Conservation (phyloP, 139 green algal species). For the Tetradesmus obliquus region DNA sequence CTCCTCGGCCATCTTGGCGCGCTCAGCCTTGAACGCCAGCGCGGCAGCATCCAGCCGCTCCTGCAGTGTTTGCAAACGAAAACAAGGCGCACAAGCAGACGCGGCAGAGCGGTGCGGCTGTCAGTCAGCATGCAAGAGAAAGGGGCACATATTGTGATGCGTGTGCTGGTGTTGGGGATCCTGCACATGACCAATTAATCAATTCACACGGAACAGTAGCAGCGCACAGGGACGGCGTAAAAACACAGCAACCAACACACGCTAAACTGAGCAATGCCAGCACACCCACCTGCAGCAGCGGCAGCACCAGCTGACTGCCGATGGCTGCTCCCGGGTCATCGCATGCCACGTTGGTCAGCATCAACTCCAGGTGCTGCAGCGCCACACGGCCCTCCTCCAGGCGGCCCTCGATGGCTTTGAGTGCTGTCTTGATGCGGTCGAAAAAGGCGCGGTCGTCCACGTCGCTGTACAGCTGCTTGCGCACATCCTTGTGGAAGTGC, state of each 20-base stretch:
- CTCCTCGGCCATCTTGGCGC: slow-evolving; percentile 76
- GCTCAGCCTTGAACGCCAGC: slow-evolving; percentile 63
- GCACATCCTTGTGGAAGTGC: slow-evolving; percentile 80
- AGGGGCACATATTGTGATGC: too few relatives aligned
- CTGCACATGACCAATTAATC: too few relatives aligned
- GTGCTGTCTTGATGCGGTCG: slow-evolving; percentile 66
- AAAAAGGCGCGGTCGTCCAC: slow-evolving; percentile 83
- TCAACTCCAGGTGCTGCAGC: slow-evolving; percentile 83
- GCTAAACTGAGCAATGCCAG: slow-evolving; percentile 4
- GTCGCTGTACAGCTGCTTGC: slow-evolving; percentile 88
- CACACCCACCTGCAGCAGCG: slow-evolving; percentile 57
- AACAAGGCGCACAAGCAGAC: slow-evolving; percentile 77
- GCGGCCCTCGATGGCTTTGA: slow-evolving; percentile 66
- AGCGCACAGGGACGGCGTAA: too few relatives aligned
- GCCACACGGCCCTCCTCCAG: slow-evolving; percentile 79
- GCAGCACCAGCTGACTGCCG: slow-evolving; percentile 76
- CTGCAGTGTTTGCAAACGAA: slow-evolving; percentile 81
- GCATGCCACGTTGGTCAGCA: slow-evolving; percentile 84
- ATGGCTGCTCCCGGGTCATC: slow-evolving; percentile 81
- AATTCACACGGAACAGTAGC: too few relatives aligned
- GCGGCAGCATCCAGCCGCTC: slow-evolving; percentile 75
- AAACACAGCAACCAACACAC: not conserved
- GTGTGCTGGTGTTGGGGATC: too few relatives aligned
- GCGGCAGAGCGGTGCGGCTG: not conserved
- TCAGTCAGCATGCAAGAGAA: not conserved